phyloP scores from a whole-genome alignment of 1,284 basidiomycete species.

The Melampsora larici-populina region DNA sequence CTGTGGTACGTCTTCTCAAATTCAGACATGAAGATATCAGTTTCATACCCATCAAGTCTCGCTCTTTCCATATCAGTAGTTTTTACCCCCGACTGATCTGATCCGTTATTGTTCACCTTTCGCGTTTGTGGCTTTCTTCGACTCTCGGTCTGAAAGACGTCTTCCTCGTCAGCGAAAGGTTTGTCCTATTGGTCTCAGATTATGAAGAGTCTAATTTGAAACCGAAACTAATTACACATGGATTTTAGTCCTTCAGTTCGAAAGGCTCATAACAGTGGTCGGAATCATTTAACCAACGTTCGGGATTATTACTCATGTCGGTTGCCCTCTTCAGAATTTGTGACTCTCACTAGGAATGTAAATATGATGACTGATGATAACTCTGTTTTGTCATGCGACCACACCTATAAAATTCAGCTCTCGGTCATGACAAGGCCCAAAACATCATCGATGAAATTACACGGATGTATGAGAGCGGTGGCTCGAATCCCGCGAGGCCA shows the following conservation, averaged over 20 bases:
- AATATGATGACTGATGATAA: neutral
- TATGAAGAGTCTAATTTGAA: slow-evolving; percentile 7
- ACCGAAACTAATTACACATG: neutral
- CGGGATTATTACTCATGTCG: slow-evolving; percentile 92
- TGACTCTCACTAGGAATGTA: neutral
- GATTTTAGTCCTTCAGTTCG: slow-evolving; percentile 63
- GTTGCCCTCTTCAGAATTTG: slow-evolving; percentile 49
- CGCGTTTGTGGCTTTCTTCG: neutral
- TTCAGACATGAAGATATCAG: neutral
- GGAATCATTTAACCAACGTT: slow-evolving; percentile 94
- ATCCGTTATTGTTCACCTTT: neutral
- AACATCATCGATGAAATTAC: slow-evolving; percentile 94
- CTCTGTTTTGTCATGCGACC: neutral
- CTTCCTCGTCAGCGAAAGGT: slow-evolving; percentile 44
- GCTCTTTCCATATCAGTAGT: neutral
- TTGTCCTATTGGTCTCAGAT: neutral
- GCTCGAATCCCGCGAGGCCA: slow-evolving; percentile 43
- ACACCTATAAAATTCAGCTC: slow-evolving; percentile 59
- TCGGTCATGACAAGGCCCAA: slow-evolving; percentile 94
- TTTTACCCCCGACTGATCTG: neutral
- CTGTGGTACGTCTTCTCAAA: slow-evolving; percentile 73
- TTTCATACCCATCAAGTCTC: neutral
- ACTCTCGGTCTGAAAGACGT: slow-evolving; percentile 40
- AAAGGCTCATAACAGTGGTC: slow-evolving; percentile 94
- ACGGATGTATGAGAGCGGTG: slow-evolving; percentile 71